Percentiles rank a stretch among this genome's conserved stretches.
Evolutionary conservation across 140 eudicot species (phyloP).

Genomic region (Cichorium intybus): DNA sequence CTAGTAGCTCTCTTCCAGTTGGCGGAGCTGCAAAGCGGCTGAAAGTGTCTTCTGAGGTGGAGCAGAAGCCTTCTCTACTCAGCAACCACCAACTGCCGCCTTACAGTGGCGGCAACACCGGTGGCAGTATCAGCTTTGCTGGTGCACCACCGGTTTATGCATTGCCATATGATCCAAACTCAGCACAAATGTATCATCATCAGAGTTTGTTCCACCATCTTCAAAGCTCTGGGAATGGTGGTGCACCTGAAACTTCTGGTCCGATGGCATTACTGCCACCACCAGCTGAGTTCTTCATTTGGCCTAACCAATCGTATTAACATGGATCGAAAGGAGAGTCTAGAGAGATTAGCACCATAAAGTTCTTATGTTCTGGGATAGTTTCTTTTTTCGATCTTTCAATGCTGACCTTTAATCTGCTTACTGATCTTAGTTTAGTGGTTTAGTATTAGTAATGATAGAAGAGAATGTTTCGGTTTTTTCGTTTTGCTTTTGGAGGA

Average conservation of each 20-base stretch:
- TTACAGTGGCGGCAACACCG: conserved; percentile 32
- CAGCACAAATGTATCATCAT: conserved; percentile 46
- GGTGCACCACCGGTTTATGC: conserved; percentile 49
- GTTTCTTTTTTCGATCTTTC: conserved; percentile 14
- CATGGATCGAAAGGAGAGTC: conserved; percentile 2
- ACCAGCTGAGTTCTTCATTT: conserved; percentile 64
- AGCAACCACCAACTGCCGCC: conserved; percentile 33
- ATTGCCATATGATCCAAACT: conserved; percentile 50
- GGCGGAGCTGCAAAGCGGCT: conserved; percentile 89
- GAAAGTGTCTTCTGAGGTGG: conserved; percentile 57
- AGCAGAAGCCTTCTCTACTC: conserved; percentile 40
- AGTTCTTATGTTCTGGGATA: conserved; percentile 18
- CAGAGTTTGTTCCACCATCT: conserved; percentile 70
- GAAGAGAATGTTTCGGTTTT: conserved; percentile 6
- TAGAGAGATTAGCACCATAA: conserved; percentile 13
- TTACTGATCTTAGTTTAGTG: conserved; percentile 40
- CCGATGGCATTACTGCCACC: conserved; percentile 47
- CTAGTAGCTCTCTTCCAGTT: conserved; percentile 76
- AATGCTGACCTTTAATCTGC: conserved; percentile 46
- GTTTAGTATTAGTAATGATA: conserved; percentile 30
- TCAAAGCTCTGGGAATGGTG: conserved; percentile 30
- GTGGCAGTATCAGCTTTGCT: conserved; percentile 57
- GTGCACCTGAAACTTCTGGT: conserved; percentile 41
- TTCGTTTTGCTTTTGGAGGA: conserved; percentile 24
- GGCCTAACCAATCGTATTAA: conserved; percentile 79